A percentile compares a stretch with the other conserved stretches of the same genome.
These are phyloP conservation scores for Leishmania braziliensis DNA, from an alignment of 208 protist species.

Conservation along the genomic window DNA sequence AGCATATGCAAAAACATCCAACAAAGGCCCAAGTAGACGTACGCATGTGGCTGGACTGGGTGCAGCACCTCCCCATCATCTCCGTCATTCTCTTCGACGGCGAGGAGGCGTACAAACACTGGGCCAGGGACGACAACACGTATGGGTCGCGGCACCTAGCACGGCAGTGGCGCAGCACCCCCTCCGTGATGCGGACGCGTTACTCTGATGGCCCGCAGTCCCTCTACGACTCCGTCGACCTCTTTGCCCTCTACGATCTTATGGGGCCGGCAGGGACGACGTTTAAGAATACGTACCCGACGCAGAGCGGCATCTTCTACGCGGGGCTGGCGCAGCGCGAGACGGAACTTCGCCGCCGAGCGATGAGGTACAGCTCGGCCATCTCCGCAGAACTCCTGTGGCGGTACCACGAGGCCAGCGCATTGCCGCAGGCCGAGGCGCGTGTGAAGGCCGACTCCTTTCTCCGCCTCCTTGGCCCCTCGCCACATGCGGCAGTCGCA, in stretches of 20 bases:
- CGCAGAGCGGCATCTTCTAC: conserved; percentile 57
- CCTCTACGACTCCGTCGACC: conserved; percentile 49
- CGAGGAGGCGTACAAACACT: conserved; percentile 92
- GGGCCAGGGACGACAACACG: conserved; percentile 86
- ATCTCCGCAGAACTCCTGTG: conserved; percentile 30
- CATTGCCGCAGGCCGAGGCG: background rate
- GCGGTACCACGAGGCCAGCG: background rate
- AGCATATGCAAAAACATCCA: background rate
- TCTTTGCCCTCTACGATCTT: conserved; percentile 89
- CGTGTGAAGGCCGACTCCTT: conserved; percentile 2
- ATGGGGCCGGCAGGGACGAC: conserved; percentile 60
- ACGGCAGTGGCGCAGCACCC: conserved; percentile 32
- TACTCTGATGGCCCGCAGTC: conserved; percentile 40
- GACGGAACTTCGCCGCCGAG: conserved; percentile 13
- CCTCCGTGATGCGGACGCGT: conserved; percentile 13
- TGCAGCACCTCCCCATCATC: conserved; percentile 50
- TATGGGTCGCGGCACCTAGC: conserved; percentile 92
- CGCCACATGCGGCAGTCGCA: conserved; percentile 14
- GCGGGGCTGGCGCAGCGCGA: conserved; percentile 45
- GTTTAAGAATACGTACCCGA: conserved; percentile 69
- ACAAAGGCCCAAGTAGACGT: conserved; percentile 23
- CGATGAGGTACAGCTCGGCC: conserved; percentile 13
- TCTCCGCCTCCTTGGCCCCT: conserved; percentile 20
- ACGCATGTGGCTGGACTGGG: conserved; percentile 40
- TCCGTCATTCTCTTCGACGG: conserved; percentile 93